Conservation (phyloP, 768 basidiomycete genomes). For the Exsudoporus frostii region DNA sequence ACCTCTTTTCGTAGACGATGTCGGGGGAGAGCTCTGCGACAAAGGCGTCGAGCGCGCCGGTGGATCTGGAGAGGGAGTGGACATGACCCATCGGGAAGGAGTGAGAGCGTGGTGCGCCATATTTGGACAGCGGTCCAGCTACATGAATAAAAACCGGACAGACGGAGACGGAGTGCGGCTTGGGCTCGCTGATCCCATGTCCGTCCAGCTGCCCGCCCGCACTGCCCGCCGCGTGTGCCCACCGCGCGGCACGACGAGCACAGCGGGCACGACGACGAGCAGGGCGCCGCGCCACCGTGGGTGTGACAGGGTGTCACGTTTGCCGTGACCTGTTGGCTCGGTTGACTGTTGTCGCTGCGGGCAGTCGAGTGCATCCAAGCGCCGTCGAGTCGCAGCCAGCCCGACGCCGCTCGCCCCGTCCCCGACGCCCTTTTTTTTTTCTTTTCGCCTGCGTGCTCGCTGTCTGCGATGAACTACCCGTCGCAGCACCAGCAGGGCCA, state of each 20-base stretch:
- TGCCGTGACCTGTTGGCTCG: slow-evolving; percentile 18
- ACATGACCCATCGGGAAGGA: slow-evolving; percentile 65
- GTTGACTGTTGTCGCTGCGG: slow-evolving; percentile 2
- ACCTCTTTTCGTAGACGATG: slow-evolving; percentile 92
- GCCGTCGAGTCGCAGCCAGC: neutral
- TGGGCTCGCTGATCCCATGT: neutral
- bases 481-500: slow-evolving; percentile 23
- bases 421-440: neutral
- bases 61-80: slow-evolving; percentile 67
- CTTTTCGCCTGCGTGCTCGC: neutral
- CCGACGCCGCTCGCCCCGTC: neutral
- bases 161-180: neutral
- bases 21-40: slow-evolving; percentile 86
- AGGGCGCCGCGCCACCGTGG: slow-evolving; percentile 12
- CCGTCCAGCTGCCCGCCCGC: neutral
- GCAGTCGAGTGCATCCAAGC: neutral
- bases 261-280: neutral
- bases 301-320: slow-evolving; percentile 30
- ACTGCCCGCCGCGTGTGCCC: neutral
- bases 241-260: neutral
- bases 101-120: slow-evolving; percentile 2
- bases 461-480: slow-evolving; percentile 23
- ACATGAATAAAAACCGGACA: slow-evolving; percentile 1
- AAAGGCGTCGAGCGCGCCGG: slow-evolving; percentile 85
- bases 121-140: neutral